Base-by-base conservation (phyloP, 495 filamentous ascomycete genomes). In the Neurospora sp. region DNA sequence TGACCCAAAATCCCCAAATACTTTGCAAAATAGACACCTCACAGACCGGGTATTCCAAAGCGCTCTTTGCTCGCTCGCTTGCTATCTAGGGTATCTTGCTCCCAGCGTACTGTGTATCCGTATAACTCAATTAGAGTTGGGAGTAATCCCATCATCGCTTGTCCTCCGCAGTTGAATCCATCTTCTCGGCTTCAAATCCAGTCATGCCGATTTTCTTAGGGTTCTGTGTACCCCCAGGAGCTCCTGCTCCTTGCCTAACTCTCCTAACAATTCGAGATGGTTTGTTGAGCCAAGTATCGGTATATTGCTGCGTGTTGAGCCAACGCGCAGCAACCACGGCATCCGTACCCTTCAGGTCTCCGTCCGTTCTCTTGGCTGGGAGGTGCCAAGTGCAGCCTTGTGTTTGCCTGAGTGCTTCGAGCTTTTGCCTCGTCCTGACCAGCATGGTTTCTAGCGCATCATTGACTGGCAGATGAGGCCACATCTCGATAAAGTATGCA, bases 401-500 rank as follows among this genome's bases (percentile, higher is more conserved):
- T 11, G 71, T 42, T 31, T 35, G 18, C n/a, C 65, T 65, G 22
- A 79, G 68, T 39, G 74, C 70, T 42, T 75, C 74, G 73, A 82
- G 78, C 20, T 70, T 27, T 16, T 27, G 22, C 53, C 53, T 65
- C 14, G 27, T 37, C 14, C 12, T 73, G 3, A 18, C 37, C 35
- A 69, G 69, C 9, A 84, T 73, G 22, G 78, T 72, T 46, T 74
- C 68, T 68, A 77, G 71, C 70, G 77, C 74, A 11, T 72, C 71
- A 11, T 72, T 59, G 2, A 73, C 69, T 1, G 84, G 75, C 38
- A 75, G 53, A 11, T 72, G 76, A 11, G 71, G 68, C 6, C 78
- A 80, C 40, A 81, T 76, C 1, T 76, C 71, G 31, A 76, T 72
- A 71, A 83, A 84, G 40, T 80, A 82, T 40, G 75, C 76, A 41